Percentiles rank a stretch among this genome's conserved stretches.
phyloP scores from a whole-genome alignment of 2,329 filamentous ascomycete genomes.

The Monosporascus ibericus region DNA sequence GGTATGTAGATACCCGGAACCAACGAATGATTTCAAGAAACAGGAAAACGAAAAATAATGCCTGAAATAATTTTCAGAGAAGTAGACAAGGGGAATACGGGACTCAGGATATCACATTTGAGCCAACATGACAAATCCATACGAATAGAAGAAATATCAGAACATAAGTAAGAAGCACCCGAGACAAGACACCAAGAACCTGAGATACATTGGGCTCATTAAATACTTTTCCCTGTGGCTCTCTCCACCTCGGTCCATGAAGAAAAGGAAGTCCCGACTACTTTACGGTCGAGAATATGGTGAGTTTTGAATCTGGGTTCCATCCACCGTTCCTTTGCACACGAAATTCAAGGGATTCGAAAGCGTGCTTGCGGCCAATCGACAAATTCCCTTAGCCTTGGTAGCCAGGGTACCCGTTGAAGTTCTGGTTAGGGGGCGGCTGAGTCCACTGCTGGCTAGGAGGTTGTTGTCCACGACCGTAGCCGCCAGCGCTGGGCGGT shows the following conservation, averaged over 20 bases:
- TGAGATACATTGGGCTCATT: background rate
- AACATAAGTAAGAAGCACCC: background rate
- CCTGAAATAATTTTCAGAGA: background rate
- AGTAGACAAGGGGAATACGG: background rate
- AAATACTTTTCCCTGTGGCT: background rate
- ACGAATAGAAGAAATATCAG: background rate
- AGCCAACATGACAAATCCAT: background rate
- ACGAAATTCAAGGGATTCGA: background rate
- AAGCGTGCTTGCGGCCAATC: conserved; percentile 6
- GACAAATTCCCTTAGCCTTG: conserved; percentile 41
- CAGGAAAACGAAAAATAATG: background rate
- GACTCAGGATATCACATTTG: background rate
- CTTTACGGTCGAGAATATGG: background rate
- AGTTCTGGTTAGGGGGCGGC: conserved; percentile 48
- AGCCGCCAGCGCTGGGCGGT: conserved; percentile 73
- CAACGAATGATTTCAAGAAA: background rate
- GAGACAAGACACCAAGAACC: background rate
- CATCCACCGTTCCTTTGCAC: conserved; percentile 2
- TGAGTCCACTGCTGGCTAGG: conserved; percentile 52
- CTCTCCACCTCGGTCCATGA: background rate
- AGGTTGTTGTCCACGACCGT: conserved; percentile 66
- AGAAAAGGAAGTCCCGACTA: background rate
- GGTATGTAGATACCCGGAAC: background rate
- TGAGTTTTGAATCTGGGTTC: background rate
- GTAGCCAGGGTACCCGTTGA: conserved; percentile 57